A percentile compares a stretch with the other conserved stretches of the same genome.
Conservation (phyloP, 1,139 yeast species). For the Arxiozyma heterogenica region DNA sequence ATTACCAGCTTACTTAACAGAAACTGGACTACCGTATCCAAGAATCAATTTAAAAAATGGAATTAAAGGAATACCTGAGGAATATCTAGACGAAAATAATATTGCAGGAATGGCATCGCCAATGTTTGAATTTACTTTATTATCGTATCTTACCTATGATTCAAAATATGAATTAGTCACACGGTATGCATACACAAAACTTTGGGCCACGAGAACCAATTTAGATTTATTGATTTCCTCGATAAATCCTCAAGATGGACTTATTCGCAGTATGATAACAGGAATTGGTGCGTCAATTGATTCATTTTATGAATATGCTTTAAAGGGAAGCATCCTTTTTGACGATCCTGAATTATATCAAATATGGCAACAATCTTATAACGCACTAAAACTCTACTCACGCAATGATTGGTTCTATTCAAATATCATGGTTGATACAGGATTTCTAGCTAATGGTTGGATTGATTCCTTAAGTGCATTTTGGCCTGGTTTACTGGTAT, state of each 20-base stretch:
- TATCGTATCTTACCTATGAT: slow-evolving; percentile 68
- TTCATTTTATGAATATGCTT: slow-evolving; percentile 82
- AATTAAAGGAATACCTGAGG: slow-evolving; percentile 31
- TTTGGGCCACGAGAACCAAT: slow-evolving; percentile 60
- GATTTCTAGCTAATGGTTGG: slow-evolving; percentile 52
- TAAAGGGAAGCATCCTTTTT: slow-evolving; percentile 66
- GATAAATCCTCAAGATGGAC: slow-evolving; percentile 49
- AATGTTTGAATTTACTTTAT: slow-evolving; percentile 63
- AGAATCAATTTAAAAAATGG: slow-evolving; percentile 57
- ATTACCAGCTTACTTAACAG: slow-evolving; percentile 55
- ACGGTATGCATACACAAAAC: slow-evolving; percentile 51
- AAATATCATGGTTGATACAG: slow-evolving; percentile 49
- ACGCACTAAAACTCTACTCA: slow-evolving; percentile 46
- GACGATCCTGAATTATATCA: slow-evolving; percentile 51
- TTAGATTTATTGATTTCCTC: slow-evolving; percentile 72
- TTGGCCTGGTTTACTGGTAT: slow-evolving; percentile 76
- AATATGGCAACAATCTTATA: slow-evolving; percentile 54
- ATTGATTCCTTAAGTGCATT: slow-evolving; percentile 82
- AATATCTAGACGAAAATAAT: slow-evolving; percentile 52
- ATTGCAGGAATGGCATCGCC: slow-evolving; percentile 84
- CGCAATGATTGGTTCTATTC: slow-evolving; percentile 49
- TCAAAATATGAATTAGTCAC: slow-evolving; percentile 57
- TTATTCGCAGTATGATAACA: slow-evolving; percentile 53
- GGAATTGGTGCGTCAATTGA: slow-evolving; percentile 94
- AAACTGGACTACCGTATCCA: slow-evolving; percentile 59